These are phyloP conservation scores for Tieghemostelium lacteum DNA, from an alignment of 78 protist species.

Conservation along the genomic window DNA sequence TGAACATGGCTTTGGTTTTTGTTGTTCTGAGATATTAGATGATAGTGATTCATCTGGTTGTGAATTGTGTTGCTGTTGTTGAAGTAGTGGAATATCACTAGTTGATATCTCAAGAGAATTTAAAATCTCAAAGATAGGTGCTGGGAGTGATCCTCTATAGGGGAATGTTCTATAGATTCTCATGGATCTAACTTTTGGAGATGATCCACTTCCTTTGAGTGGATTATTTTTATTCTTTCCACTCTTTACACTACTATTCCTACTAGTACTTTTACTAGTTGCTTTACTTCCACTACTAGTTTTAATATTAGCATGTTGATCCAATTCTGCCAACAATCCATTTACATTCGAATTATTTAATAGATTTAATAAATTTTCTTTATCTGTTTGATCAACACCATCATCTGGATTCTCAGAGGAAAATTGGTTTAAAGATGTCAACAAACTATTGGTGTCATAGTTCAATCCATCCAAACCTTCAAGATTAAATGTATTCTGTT, in stretches of 20 bases:
- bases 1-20: constrained; percentile 65
- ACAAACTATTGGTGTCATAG: neutral
- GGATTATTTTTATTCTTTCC: constrained; percentile 9
- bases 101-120: neutral
- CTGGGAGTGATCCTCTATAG: constrained; percentile 54
- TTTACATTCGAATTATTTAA: neutral
- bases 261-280: neutral
- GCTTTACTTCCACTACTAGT: too few relatives aligned
- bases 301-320: neutral
- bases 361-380: neutral
- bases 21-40: too few relatives aligned
- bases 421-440: constrained; percentile 7
- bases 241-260: too few relatives aligned
- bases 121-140: constrained; percentile 24
- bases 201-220: constrained; percentile 8
- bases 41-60: neutral
- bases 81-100: neutral
- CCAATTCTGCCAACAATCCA: neutral
- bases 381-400: neutral
- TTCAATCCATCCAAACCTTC: neutral
- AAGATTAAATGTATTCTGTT: neutral
- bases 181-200: constrained; percentile 3
- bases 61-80: neutral
- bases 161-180: constrained; percentile 64
- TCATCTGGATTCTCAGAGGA: neutral